These are phyloP conservation scores for Entonaema liquescens DNA, from an alignment of 495 filamentous ascomycete species.

Conservation along the genomic window DNA sequence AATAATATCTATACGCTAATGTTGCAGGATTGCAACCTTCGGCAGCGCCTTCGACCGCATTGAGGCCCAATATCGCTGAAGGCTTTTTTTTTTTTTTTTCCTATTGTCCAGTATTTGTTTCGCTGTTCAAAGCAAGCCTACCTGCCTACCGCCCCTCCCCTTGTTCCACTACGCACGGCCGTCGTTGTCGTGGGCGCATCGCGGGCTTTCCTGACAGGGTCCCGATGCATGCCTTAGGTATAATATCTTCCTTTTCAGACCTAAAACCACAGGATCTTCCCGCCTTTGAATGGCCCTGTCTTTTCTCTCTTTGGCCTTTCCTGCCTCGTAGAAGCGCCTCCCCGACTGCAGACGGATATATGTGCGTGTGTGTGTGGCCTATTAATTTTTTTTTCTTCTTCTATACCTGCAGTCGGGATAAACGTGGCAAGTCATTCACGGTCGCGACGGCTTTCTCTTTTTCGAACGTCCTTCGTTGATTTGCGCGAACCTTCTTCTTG, in stretches of 20 bases:
- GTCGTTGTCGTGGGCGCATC: conserved; percentile 35
- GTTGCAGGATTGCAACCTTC: conserved; percentile 36
- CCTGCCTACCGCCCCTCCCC: neutral
- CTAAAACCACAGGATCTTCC: conserved; percentile 7
- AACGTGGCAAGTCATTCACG: conserved; percentile 31
- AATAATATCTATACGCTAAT: conserved; percentile 10
- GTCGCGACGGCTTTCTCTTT: conserved; percentile 38
- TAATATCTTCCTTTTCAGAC: conserved; percentile 29
- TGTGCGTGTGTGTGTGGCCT: neutral
- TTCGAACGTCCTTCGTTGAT: too few species aligned
- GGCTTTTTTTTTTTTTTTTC: neutral
- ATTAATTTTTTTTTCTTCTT: neutral
- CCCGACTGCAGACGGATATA: conserved; percentile 12
- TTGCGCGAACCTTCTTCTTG: conserved; percentile 18
- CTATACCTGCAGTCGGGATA: conserved; percentile 24
- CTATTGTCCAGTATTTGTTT: conserved; percentile 8
- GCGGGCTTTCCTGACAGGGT: conserved; percentile 27
- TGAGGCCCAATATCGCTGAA: conserved; percentile 29
- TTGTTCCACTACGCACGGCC: conserved; percentile 18
- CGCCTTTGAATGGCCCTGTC: conserved; percentile 21
- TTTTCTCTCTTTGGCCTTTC: neutral
- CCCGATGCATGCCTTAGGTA: conserved; percentile 18
- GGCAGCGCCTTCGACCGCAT: conserved; percentile 21
- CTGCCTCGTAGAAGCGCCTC: conserved; percentile 10
- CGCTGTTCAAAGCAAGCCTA: conserved; percentile 10